Percentiles rank a stretch among this genome's conserved stretches.
These are phyloP conservation scores for Dictyostelium capitatum DNA, from an alignment of 78 protist genomes.

Conservation along the genomic window DNA sequence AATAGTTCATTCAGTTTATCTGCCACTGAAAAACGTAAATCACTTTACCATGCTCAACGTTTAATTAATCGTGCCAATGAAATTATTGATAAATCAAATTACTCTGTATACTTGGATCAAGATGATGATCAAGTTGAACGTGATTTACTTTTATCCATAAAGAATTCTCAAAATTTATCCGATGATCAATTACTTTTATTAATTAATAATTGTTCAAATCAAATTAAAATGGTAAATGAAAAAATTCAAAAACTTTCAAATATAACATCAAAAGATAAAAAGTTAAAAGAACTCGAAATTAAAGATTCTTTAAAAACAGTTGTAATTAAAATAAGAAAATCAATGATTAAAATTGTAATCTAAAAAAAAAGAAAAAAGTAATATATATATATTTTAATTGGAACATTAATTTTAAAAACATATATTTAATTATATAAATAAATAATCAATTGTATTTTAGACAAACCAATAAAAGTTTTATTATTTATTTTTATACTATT, in stretches of 20 bases:
- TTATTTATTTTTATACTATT: too few relatives aligned
- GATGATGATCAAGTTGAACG: constrained; percentile 10
- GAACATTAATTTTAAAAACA: neutral
- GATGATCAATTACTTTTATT: neutral
- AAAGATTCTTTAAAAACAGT: constrained; percentile 2
- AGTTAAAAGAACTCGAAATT: constrained; percentile 7
- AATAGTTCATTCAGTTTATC: neutral
- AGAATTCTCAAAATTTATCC: neutral
- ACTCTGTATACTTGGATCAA: neutral
- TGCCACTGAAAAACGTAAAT: constrained; percentile 1
- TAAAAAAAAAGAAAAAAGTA: neutral
- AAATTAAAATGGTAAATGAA: constrained; percentile 10
- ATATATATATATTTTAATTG: too few relatives aligned
- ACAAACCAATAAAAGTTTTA: too few relatives aligned
- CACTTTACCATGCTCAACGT: constrained; percentile 46
- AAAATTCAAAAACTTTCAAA: constrained; percentile 26
- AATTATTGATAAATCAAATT: constrained; percentile 15
- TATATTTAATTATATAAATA: too few relatives aligned
- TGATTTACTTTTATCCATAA: neutral
- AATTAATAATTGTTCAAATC: neutral
- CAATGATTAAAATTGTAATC: constrained; percentile 26
- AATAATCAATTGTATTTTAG: neutral
- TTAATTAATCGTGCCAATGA: neutral
- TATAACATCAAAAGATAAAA: constrained; percentile 9
- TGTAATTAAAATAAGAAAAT: constrained; percentile 23